phyloP scores from a whole-genome alignment of 352 stramenopile species.

The Phytophthora meadii region DNA sequence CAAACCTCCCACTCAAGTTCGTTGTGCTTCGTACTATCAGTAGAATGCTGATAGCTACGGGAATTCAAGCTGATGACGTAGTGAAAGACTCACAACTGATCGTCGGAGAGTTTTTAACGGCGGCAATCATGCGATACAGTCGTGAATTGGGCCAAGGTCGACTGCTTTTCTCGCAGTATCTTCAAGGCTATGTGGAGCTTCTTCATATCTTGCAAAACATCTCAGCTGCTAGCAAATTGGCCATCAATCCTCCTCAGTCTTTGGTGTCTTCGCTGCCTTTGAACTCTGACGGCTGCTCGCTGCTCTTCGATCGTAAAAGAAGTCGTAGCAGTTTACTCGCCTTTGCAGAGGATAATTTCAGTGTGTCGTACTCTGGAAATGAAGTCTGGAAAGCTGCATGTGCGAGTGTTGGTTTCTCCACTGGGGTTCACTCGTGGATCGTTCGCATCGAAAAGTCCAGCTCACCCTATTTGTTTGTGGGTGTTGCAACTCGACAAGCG shows the following conservation, averaged over 20 bases:
- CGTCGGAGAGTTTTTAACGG: constrained; percentile 50
- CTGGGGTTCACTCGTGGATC: constrained; percentile 83
- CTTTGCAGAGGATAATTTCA: constrained; percentile 72
- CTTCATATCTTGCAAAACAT: constrained; percentile 39
- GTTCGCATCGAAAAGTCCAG: constrained; percentile 95
- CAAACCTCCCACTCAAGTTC: constrained; percentile 76
- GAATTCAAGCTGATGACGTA: background rate
- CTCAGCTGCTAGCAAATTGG: constrained; percentile 1
- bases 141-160: constrained; percentile 71
- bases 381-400: constrained; percentile 93
- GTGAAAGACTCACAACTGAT: constrained; percentile 15
- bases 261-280: background rate
- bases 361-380: constrained; percentile 75
- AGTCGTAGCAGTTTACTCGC: constrained; percentile 66
- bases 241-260: background rate
- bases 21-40: constrained; percentile 60
- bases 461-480: constrained; percentile 97
- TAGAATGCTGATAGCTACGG: constrained; percentile 35
- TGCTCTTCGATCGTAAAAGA: constrained; percentile 69
- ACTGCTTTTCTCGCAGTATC: constrained; percentile 70
- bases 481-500: constrained; percentile 91
- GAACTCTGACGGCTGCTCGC: constrained; percentile 10
- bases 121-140: constrained; percentile 54
- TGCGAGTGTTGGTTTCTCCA: constrained; percentile 68
- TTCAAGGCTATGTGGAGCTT: constrained; percentile 74